Conservation (phyloP, 2,329 filamentous ascomycete genomes). For the Ustilaginoidea virens region DNA sequence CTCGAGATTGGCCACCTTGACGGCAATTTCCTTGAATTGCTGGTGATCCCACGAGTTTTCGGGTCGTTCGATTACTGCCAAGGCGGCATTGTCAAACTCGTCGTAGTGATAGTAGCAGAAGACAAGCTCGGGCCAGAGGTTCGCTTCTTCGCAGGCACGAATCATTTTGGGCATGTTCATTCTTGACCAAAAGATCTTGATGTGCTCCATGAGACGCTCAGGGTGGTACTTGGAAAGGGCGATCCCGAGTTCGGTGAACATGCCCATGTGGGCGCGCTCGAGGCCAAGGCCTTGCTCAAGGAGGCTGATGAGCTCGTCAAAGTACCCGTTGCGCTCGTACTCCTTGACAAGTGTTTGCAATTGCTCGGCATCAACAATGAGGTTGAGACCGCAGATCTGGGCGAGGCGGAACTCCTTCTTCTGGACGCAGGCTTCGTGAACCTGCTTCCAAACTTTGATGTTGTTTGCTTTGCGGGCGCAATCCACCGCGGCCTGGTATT, state of each 20-base stretch:
- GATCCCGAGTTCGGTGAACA: slow-evolving; percentile 90
- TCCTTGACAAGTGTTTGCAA: slow-evolving; percentile 85
- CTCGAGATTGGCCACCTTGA: slow-evolving; percentile 96
- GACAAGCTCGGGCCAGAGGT: slow-evolving; percentile 92
- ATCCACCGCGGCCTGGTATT: slow-evolving; percentile 95
- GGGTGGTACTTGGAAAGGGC: slow-evolving; percentile 90
- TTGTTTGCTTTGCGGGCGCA: slow-evolving; percentile 97
- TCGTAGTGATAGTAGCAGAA: slow-evolving; percentile 99
- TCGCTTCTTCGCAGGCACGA: slow-evolving; percentile 79
- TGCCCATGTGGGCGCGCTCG: slow-evolving; percentile 86
- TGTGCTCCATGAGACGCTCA: slow-evolving; percentile 92
- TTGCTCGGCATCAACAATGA: slow-evolving; percentile 96
- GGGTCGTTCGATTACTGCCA: slow-evolving; percentile 95
- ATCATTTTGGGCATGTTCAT: slow-evolving; percentile 99
- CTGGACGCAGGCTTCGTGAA: slow-evolving; percentile 85
- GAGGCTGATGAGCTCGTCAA: slow-evolving; percentile 89
- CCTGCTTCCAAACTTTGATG: slow-evolving; percentile 98
- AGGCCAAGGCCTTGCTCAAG: slow-evolving; percentile 90
- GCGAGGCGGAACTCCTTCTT: slow-evolving; percentile 99
- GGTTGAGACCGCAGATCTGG: slow-evolving; percentile 95
- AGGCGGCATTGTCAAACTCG: slow-evolving; percentile 90
- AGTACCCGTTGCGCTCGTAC: slow-evolving; percentile 94
- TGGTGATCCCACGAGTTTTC: slow-evolving; percentile 98
- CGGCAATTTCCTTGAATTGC: slow-evolving; percentile 96
- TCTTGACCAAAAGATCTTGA: slow-evolving; percentile 95